These are phyloP conservation scores for Aureobasidium pullulans DNA, from an alignment of 2,329 filamentous ascomycete genomes.

Conservation along the genomic window DNA sequence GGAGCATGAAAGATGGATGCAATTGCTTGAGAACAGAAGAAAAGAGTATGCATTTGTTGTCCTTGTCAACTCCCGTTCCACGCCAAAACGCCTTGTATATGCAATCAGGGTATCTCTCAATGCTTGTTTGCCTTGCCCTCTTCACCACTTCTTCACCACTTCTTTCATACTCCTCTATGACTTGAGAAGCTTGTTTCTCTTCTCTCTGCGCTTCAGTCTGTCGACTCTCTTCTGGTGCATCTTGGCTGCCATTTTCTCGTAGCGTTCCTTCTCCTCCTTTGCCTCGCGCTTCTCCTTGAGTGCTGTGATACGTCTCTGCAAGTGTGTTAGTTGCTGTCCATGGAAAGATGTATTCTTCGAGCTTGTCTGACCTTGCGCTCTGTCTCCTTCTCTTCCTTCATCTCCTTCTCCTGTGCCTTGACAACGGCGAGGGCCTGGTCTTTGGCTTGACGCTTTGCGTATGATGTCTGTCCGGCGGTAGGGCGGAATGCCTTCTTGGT, in stretches of 20 bases:
- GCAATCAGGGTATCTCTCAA: slow-evolving; percentile 10
- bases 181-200: slow-evolving; percentile 75
- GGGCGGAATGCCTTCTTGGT: slow-evolving; percentile 81
- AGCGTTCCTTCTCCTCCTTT: slow-evolving; percentile 89
- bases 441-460: slow-evolving; percentile 65
- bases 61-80: not conserved
- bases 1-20: not conserved
- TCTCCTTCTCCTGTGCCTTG: slow-evolving; percentile 89
- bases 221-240: slow-evolving; percentile 97
- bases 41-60: not conserved
- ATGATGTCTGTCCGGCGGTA: slow-evolving; percentile 67
- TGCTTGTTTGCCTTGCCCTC: not conserved
- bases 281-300: slow-evolving; percentile 79
- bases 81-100: slow-evolving; percentile 11
- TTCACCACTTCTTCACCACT: slow-evolving; percentile 15
- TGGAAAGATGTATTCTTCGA: not conserved
- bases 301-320: slow-evolving; percentile 63
- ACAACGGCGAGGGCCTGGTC: slow-evolving; percentile 64
- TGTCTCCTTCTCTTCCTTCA: slow-evolving; percentile 94
- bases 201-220: slow-evolving; percentile 87
- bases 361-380: slow-evolving; percentile 61
- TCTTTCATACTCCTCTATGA: slow-evolving; percentile 16
- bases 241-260: slow-evolving; percentile 90
- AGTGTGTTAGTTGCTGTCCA: slow-evolving; percentile 16
- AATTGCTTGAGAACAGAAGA: not conserved